Evolutionary conservation across 2,329 filamentous ascomycete species (phyloP), one percentile per base, ranked within the genome.

Genomic region (Arthroderma uncinatum): DNA sequence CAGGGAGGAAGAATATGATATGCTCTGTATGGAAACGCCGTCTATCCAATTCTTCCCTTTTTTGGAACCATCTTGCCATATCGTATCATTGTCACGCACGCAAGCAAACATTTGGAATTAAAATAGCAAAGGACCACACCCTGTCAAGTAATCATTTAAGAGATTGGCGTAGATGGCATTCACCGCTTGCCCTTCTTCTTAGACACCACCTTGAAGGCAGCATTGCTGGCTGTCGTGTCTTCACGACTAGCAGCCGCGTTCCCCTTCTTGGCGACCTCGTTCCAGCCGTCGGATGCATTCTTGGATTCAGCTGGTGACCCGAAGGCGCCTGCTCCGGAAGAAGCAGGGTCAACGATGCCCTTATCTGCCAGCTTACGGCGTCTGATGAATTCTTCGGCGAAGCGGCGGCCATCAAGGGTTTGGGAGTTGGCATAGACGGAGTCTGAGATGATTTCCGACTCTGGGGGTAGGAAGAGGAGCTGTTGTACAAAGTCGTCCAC

Each of bases 231-330:
- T 68, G 47, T 33, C n/a, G 70, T 69, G 64, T 74, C 71, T 52
- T 76, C 70, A 33, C 79, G 79, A 60, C 76, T 77, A 57, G 76
- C 74, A 56, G 77, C 74, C 53, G 65, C 67, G 53, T 74, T 76
- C 23, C 87, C 86, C 79, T 96, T 96, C 84, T 97, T 97, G 1
- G 93, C 93, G 55, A 98, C 93, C 74, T 97, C 93, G 64, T 81
- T 95, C 93, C 93, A 98, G 19, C 92, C 92, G 57, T 87, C 84
- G 25, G 78, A 75, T 25, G 73, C 76, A 63, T 73, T 76, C 62
- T 75, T 73, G 23, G 67, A 71, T 53, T 77, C 75, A 4, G 66
- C 71, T 62, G 70, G 76, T 60, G 65, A 71, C 57, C 66, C 68
- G 53, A 66, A 67, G 66, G 71, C 55, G 34, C 76, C 78, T 2